Evolutionary conservation across 2,329 filamentous ascomycete species (phyloP), one percentile per base, ranked within the genome.

Genomic region (Neurospora sp.): DNA sequence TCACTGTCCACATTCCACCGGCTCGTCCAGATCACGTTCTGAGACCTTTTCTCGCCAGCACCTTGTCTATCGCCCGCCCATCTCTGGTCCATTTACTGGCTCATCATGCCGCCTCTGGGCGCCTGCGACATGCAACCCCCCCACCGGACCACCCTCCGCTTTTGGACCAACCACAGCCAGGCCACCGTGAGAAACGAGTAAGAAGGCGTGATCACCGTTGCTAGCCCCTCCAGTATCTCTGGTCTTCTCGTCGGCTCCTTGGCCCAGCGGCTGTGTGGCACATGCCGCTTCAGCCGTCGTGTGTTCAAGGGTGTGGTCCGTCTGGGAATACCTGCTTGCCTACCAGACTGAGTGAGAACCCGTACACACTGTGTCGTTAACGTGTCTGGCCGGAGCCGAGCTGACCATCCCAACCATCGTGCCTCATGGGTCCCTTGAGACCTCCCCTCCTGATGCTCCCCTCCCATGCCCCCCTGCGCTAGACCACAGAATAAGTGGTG

Each of bases 401-500:
- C 52, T 62, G 52, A 62, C 23, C 52, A 52, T 33, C 28, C 52
- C 52, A 62, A 33, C 52, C 52, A 33, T 52, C 43, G 43, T 62
- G 52, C 52, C 52, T 62, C 52, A 62, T 62, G 52, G 28, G 52
- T 62, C 52, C 52, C 23, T 62, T 62, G 52, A 33, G 23, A 62
- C 52, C 46, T 62, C 12, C 52, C 52, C 52, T 62, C 28, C 28
- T 62, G 28, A 62, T 62, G 52, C 52, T 33, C 28, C 33, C 52
- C 46, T 33, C 66, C 66, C 71, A 68, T 33, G 68, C 67, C 37
- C 68, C 71, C 46, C 71, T 62, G 46, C 68, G 66, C 69, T 67
- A 67, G 67, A 69, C 66, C 62, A 66, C 71, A 71, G 72, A 74
- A 74, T 75, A 75, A 76, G 75, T 73, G 74, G 72, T 73, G 74